Evolutionary conservation across 768 basidiomycete genomes (phyloP), one percentile per base, ranked within the genome.

Genomic region (Xerocomellus dryophilus): DNA sequence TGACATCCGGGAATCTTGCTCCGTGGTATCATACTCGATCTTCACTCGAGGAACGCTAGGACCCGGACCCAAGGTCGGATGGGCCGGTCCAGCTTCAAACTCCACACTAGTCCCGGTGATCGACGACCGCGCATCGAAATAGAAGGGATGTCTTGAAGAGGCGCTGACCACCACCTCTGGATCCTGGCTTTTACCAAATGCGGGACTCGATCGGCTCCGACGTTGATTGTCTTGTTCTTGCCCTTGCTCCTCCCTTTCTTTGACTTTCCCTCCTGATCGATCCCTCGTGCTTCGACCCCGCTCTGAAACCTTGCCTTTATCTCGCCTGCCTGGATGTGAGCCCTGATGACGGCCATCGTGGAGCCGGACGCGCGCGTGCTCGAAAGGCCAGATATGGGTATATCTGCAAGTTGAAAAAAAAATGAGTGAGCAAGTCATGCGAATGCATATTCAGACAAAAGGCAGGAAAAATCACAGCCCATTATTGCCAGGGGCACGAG

Each of bases 361-460:
- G 9, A 98, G 75, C 43, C 86, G 80, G 5, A 98, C 94, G 36
- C 96, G 86, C 20, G 95, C 88, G 64, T 95, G 93, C 66, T 96
- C 94, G 59, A 94, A 98, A 0, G 96, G 96, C 92, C 94, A 98
- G 53, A 98, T 97, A 67, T 98, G 89, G 54, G 88, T 86, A 73
- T 97, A 98, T 57, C 93, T 93, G 58, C 17, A 25, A 29, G 38
- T 25, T 23, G 25, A 39, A 25, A 25, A 7, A n/a, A 47, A 46
- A 34, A 47, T 5, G 20, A 15, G 50, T 60, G 41, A 66, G 58
- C 23, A 23, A 3, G 23, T 32, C 10, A 6, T 55, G 52, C 35
- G 9, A 36, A 43, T 0, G n/a, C 17, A 31, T 20, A 44, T 2
- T 21, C 48, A 10, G 35, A 46, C 23, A 36, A 39, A 36, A 25